Conservation (phyloP, 495 filamentous ascomycete genomes). For the Geopyxis carbonaria region DNA sequence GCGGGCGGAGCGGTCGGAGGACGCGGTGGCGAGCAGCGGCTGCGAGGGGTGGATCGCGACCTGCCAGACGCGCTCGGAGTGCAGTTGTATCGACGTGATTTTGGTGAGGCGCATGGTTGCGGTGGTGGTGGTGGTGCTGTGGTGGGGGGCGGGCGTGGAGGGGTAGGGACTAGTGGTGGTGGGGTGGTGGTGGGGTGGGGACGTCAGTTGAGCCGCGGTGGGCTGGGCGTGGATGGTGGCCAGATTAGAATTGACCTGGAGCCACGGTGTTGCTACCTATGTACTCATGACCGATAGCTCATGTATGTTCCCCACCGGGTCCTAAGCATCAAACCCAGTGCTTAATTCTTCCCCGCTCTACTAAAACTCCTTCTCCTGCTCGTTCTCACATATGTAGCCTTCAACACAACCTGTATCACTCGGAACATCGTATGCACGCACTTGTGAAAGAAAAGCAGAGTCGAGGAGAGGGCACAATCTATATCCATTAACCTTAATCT, state of each 20-base stretch:
- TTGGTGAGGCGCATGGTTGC: constrained; percentile 21
- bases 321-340: no score
- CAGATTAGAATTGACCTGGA: not conserved
- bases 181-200: not conserved
- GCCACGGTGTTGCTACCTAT: no score
- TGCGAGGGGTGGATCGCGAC: constrained; percentile 71
- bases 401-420: no score
- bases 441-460: no score
- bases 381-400: no score
- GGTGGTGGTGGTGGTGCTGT: constrained; percentile 1
- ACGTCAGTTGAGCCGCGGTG: not conserved
- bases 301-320: no score
- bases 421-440: no score
- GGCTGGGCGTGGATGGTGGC: not conserved
- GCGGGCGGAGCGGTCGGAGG: constrained; percentile 66
- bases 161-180: not conserved
- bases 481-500: no score
- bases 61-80: constrained; percentile 73
- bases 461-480: no score
- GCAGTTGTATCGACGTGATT: constrained; percentile 41
- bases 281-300: no score
- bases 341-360: no score
- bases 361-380: no score
- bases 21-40: constrained; percentile 76
- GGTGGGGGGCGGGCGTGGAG: not conserved